Evolutionary conservation across 805 yeast genomes (phyloP).

Genomic region (Candida tammaniensis): DNA sequence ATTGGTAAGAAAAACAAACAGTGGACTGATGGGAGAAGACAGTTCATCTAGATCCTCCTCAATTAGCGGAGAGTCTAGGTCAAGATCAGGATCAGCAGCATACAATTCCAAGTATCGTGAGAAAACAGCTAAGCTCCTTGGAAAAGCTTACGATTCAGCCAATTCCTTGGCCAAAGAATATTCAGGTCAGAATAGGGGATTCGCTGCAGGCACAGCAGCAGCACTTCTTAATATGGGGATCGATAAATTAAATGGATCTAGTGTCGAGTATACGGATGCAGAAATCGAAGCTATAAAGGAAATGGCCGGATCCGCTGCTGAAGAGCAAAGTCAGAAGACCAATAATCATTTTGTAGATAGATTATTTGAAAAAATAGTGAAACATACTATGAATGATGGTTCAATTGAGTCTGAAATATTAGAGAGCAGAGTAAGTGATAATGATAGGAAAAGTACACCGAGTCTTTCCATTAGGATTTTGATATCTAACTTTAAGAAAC

Average conservation of each 20-base stretch:
- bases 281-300: constrained; percentile 25
- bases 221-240: constrained; percentile 31
- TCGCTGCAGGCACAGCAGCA: constrained; percentile 39
- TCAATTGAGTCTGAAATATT: constrained; percentile 47
- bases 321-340: constrained; percentile 11
- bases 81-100: background rate
- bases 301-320: constrained; percentile 30
- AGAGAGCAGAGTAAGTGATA: constrained; percentile 41
- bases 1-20: no score
- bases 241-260: constrained; percentile 17
- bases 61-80: constrained; percentile 1
- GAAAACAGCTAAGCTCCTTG: constrained; percentile 15
- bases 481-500: constrained; percentile 53
- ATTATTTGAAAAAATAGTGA: constrained; percentile 51
- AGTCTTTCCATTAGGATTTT: constrained; percentile 56
- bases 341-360: constrained; percentile 54
- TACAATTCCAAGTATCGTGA: constrained; percentile 9
- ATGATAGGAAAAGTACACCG: constrained; percentile 44
- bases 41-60: no score
- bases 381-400: constrained; percentile 48
- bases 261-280: constrained; percentile 20
- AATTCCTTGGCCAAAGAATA: constrained; percentile 23
- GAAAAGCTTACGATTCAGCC: constrained; percentile 23
- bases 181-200: constrained; percentile 25
- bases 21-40: no score